Percentiles rank a stretch among this genome's conserved stretches.
phyloP scores from a whole-genome alignment of 176 grass and related monocot species.

The Carex kokanica region DNA sequence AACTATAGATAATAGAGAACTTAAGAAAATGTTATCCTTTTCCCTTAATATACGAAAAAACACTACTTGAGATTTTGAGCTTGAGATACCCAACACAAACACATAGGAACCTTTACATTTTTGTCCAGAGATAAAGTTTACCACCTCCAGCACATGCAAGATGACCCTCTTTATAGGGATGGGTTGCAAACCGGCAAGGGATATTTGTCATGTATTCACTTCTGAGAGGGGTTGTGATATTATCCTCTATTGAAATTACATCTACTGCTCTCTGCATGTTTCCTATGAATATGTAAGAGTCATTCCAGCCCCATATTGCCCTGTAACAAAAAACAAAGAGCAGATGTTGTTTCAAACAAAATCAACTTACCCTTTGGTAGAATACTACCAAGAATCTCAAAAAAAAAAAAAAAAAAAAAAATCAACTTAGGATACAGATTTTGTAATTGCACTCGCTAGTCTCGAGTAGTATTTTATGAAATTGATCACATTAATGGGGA shows the following conservation, averaged over 20 bases:
- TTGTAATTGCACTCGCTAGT: too few species aligned
- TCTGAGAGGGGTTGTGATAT: neutral
- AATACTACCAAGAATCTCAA: too few species aligned
- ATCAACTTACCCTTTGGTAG: neutral
- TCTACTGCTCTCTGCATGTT: conserved; percentile 40
- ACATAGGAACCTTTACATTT: neutral
- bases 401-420: neutral
- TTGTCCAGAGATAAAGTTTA: conserved; percentile 32
- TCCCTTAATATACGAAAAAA: neutral
- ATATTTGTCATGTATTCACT: conserved; percentile 36
- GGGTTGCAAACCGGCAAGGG: conserved; percentile 22
- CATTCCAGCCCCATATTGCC: conserved; percentile 51
- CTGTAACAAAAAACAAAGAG: conserved; percentile 23
- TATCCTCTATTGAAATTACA: conserved; percentile 33
- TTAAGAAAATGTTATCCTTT: neutral
- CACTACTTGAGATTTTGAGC: neutral
- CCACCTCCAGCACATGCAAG: conserved; percentile 34
- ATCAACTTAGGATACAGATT: neutral
- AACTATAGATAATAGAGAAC: neutral
- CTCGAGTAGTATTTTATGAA: neutral
- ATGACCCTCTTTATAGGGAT: conserved; percentile 30
- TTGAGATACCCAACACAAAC: neutral
- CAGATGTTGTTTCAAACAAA: neutral
- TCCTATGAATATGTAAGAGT: conserved; percentile 35
- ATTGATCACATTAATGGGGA: neutral